Evolutionary conservation across 768 basidiomycete species (phyloP).

Genomic region (Tubosaeta brunneosetosa): DNA sequence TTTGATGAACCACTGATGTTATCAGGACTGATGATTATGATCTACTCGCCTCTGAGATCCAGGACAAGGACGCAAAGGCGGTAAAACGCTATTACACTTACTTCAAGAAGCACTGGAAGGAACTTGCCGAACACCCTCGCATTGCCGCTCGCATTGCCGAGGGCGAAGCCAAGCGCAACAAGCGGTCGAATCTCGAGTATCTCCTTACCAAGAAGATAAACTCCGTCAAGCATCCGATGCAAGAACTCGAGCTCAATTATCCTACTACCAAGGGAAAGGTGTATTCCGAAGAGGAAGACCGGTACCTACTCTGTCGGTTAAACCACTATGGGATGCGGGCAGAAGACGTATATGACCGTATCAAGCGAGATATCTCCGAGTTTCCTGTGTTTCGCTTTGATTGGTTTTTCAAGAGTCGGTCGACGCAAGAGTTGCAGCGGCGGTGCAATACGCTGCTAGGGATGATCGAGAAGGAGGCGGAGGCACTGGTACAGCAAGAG

Average conservation of each 20-base stretch:
- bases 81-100: conserved; percentile 74
- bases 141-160: conserved; percentile 81
- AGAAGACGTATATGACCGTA: conserved; percentile 89
- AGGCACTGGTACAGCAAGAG: conserved; percentile 61
- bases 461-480: conserved; percentile 92
- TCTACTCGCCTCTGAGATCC: conserved; percentile 75
- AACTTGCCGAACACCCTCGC: conserved; percentile 66
- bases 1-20: neutral
- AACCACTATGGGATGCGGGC: conserved; percentile 85
- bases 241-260: conserved; percentile 93
- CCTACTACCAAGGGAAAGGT: conserved; percentile 95
- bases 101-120: conserved; percentile 88
- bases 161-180: conserved; percentile 86
- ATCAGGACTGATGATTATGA: conserved; percentile 64
- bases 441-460: conserved; percentile 82
- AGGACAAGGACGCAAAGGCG: conserved; percentile 76
- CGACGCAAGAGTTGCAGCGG: conserved; percentile 78
- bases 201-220: conserved; percentile 79
- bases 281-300: conserved; percentile 94
- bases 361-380: conserved; percentile 94
- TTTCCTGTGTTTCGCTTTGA: conserved; percentile 97
- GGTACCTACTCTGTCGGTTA: conserved; percentile 87
- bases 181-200: conserved; percentile 73
- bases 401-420: conserved; percentile 94
- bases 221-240: conserved; percentile 87